phyloP scores from a whole-genome alignment of 1,139 yeast genomes.

The Pneumocystis wakefieldiae region DNA sequence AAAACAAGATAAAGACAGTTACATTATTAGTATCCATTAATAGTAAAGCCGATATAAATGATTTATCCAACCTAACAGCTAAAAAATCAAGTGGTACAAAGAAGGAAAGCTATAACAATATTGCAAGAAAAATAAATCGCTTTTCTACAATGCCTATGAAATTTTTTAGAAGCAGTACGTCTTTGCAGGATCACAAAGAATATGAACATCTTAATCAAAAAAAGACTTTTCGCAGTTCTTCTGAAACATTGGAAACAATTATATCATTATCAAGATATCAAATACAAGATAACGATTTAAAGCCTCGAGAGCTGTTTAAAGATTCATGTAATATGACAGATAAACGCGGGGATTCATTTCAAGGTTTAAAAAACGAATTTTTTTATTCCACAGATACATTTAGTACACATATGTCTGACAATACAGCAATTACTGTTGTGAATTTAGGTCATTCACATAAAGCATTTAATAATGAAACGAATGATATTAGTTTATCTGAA shows the following conservation, averaged over 20 bases:
- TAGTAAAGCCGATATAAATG: not conserved
- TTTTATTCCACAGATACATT: not conserved
- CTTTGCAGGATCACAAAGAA: not conserved
- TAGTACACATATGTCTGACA: not conserved
- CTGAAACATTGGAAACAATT: not conserved
- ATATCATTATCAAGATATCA: not conserved
- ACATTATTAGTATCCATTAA: not conserved
- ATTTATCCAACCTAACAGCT: not conserved
- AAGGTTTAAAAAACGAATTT: not conserved
- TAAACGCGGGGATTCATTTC: not conserved
- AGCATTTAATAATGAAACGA: not conserved
- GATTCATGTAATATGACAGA: not conserved
- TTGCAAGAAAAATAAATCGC: not conserved
- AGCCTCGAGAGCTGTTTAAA: not conserved
- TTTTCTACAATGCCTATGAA: not conserved
- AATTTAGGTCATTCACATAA: not conserved
- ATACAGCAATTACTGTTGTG: not conserved
- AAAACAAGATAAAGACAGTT: not conserved
- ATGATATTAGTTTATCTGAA: not conserved
- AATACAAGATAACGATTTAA: not conserved
- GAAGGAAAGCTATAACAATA: not conserved
- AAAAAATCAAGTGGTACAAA: not conserved
- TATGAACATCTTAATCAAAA: not conserved
- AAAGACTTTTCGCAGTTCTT: not conserved
- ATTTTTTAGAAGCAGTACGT: not conserved